Conservation (phyloP, 2,329 filamentous ascomycete species). For the Penicillium vulpinum region DNA sequence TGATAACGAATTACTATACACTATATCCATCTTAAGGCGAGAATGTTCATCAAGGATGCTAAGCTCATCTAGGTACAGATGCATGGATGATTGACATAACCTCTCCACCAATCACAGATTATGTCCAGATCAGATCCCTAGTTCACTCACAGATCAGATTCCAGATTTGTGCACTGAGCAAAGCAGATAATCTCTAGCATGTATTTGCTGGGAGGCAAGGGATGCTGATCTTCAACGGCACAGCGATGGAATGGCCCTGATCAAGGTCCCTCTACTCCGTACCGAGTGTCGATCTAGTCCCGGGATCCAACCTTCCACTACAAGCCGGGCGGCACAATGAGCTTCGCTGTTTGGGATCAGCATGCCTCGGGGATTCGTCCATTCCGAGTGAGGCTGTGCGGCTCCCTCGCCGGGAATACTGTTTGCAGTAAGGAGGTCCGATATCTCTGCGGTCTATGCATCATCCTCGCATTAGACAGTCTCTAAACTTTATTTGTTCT, state of each 20-base stretch:
- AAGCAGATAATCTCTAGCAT: not conserved
- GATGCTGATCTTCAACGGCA: slow-evolving; percentile 13
- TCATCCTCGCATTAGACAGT: not conserved
- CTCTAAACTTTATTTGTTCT: not conserved
- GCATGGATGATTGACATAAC: not conserved
- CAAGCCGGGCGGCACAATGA: not conserved
- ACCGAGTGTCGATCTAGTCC: not conserved
- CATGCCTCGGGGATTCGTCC: not conserved
- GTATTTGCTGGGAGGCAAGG: slow-evolving; percentile 15
- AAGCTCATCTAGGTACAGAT: not conserved
- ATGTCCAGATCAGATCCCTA: not conserved
- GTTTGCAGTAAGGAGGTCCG: not conserved
- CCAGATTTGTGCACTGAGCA: not conserved
- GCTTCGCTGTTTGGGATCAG: not conserved
- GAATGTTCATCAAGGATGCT: not conserved
- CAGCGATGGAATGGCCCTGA: slow-evolving; percentile 6
- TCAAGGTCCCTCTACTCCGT: not conserved
- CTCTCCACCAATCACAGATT: not conserved
- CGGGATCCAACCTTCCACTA: not conserved
- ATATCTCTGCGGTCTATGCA: not conserved
- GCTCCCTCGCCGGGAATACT: not conserved
- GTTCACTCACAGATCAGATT: not conserved
- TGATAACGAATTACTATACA: not conserved
- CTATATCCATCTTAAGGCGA: not conserved
- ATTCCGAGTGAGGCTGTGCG: not conserved